Evolutionary conservation across 169 alveolate species (phyloP).

Genomic region (Cryptosporidium baileyi): DNA sequence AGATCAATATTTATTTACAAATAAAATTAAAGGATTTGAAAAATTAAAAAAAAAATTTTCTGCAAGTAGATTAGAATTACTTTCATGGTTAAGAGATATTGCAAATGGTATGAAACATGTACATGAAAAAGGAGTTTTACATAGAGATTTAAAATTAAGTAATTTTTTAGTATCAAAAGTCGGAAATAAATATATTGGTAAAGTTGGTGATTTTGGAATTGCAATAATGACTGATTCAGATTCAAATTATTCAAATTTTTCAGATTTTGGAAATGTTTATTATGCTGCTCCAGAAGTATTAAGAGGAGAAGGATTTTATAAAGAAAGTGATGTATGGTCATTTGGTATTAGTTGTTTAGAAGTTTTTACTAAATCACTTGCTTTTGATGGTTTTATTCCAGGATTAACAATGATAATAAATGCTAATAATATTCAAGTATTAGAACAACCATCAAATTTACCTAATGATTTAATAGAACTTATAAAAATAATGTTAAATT

Average conservation of each 20-base stretch:
- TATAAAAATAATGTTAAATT: neutral
- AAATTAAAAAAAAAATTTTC: conserved; percentile 7
- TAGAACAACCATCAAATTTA: conserved; percentile 65
- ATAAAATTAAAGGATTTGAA: neutral
- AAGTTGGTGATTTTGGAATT: conserved; percentile 77
- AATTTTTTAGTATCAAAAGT: conserved; percentile 71
- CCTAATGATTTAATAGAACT: neutral
- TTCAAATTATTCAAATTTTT: conserved; percentile 74
- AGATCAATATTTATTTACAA: conserved; percentile 68
- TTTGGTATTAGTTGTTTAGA: conserved; percentile 75
- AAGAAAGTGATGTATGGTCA: conserved; percentile 79
- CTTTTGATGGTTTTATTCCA: conserved; percentile 75
- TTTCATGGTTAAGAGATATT: conserved; percentile 74
- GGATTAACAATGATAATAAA: conserved; percentile 51
- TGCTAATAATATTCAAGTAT: conserved; percentile 59
- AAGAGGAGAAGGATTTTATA: conserved; percentile 77
- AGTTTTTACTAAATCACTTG: conserved; percentile 71
- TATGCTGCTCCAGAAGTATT: conserved; percentile 79
- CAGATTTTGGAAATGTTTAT: conserved; percentile 75
- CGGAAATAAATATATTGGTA: conserved; percentile 69
- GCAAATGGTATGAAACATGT: conserved; percentile 75
- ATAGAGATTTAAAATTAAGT: conserved; percentile 58
- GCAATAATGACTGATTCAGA: conserved; percentile 69
- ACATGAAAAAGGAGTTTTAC: conserved; percentile 53
- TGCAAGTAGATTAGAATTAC: conserved; percentile 71